These are phyloP conservation scores for sweet orange (Citrus sinensis) DNA, from an alignment of 345 rosid genomes.

Conservation along the genomic window DVS_A1.0 CM039165.1:8052001-8052500, in stretches of 20 bases:
- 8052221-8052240: constrained; percentile 89
- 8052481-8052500: not conserved
- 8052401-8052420: not conserved
- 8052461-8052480: not conserved
- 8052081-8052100: constrained; percentile 90
- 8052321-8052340: constrained; percentile 71
- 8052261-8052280: constrained; percentile 95
- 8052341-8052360: not conserved
- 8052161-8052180: constrained; percentile 31
- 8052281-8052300: constrained; percentile 97
- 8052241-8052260: constrained; percentile 84
- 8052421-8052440: not conserved
- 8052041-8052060: constrained; percentile 98
- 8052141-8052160: constrained; percentile 16
- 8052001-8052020: constrained; percentile 81
- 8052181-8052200: constrained; percentile 59
- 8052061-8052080: constrained; percentile 98
- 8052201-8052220: constrained; percentile 83
- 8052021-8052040: constrained; percentile 99
- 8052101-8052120: constrained; percentile 97
- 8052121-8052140: constrained; percentile 56
- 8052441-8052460: not conserved
- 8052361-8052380: not conserved
- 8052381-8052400: not conserved
- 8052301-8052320: constrained; percentile 98